Evolutionary conservation across 805 yeast genomes (phyloP).

Genomic region (Nakazawaea molendinolei): DNA sequence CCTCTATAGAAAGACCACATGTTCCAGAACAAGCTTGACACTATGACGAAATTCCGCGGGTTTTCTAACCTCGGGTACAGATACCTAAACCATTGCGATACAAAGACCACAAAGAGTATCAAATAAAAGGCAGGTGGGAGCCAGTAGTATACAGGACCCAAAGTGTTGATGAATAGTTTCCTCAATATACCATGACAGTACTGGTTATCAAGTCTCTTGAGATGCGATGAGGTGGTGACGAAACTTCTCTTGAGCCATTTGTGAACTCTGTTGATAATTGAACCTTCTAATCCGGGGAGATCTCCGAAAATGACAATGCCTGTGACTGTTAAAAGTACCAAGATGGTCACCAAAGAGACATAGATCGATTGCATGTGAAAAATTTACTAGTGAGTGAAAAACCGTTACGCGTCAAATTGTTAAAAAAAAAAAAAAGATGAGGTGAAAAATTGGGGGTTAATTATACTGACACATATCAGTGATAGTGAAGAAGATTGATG

Average conservation of each 20-base stretch:
- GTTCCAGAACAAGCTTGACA: conserved; percentile 26
- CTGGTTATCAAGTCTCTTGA: conserved; percentile 18
- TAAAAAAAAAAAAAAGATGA: background rate
- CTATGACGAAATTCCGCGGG: conserved; percentile 18
- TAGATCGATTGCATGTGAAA: background rate
- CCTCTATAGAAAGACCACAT: conserved; percentile 31
- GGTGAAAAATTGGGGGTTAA: too few relatives aligned
- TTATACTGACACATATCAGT: too few relatives aligned
- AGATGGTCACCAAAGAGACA: conserved; percentile 6
- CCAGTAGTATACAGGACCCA: conserved; percentile 7
- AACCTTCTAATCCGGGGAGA: conserved; percentile 32
- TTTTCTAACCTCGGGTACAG: conserved; percentile 14
- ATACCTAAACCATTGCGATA: conserved; percentile 19
- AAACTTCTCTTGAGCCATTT: conserved; percentile 10
- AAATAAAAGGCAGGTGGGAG: conserved; percentile 5
- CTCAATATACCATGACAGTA: conserved; percentile 27
- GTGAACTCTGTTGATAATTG: conserved; percentile 23
- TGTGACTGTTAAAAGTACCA: conserved; percentile 16
- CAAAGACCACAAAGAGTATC: conserved; percentile 11
- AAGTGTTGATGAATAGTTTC: conserved; percentile 3
- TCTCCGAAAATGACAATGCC: conserved; percentile 41
- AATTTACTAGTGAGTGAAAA: background rate
- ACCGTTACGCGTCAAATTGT: background rate
- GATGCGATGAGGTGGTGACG: conserved; percentile 7
- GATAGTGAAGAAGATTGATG: too few relatives aligned